A percentile compares a stretch with the other conserved stretches of the same genome.
phyloP scores from a whole-genome alignment of 257 asterid species.

The Plantago elongata region DNA sequence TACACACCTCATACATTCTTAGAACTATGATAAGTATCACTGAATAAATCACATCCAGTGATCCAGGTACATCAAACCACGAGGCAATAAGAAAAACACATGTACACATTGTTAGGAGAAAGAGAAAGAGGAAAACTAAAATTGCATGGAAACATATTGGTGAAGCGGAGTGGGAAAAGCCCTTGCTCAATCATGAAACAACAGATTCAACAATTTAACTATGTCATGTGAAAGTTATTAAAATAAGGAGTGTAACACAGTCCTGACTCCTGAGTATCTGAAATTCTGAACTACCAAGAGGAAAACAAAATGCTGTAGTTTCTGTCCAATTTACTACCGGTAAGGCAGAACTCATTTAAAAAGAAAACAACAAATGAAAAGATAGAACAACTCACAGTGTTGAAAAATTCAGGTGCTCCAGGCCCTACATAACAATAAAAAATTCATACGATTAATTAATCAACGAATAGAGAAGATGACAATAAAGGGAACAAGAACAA shows the following conservation, averaged over 20 bases:
- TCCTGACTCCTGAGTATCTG: not conserved
- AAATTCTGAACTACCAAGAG: not conserved
- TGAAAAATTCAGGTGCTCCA: conserved; percentile 81
- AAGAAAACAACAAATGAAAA: not conserved
- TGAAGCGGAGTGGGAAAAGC: not conserved
- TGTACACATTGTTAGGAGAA: no score
- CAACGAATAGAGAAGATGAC: not conserved
- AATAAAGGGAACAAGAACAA: not conserved
- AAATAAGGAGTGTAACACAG: not conserved
- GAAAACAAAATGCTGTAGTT: not conserved
- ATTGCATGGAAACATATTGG: not conserved
- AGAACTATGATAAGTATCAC: not conserved
- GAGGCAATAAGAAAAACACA: not conserved
- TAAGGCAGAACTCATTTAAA: not conserved
- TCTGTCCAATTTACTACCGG: not conserved
- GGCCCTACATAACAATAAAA: conserved; percentile 58
- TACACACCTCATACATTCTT: not conserved
- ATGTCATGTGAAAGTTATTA: not conserved
- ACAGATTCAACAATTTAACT: not conserved
- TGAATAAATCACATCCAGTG: not conserved
- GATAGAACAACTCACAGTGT: conserved; percentile 61
- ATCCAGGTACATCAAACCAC: not conserved
- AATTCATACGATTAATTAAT: conserved; percentile 3
- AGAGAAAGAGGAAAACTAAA: no score
- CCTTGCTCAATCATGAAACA: not conserved